These are phyloP conservation scores for Cadophora gregata DNA, from an alignment of 2,329 filamentous ascomycete species.

Conservation along the genomic window DNA sequence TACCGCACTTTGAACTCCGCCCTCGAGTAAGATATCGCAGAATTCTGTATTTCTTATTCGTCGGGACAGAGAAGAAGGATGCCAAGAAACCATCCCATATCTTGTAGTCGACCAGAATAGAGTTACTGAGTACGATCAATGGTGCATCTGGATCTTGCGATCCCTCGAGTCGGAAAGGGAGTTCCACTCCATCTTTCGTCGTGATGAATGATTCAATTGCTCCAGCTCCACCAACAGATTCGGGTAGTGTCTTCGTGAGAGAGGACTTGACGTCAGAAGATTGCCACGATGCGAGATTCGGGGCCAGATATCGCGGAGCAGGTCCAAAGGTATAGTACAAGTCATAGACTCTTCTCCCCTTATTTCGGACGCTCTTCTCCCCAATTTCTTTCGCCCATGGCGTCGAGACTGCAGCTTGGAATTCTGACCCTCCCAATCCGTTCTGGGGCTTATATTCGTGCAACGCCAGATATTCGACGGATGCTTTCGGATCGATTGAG, in stretches of 20 bases:
- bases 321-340: conserved; percentile 84
- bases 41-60: conserved; percentile 63
- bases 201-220: conserved; percentile 72
- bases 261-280: conserved; percentile 53
- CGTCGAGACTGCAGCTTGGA: conserved; percentile 67
- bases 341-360: conserved; percentile 66
- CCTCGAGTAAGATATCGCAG: conserved; percentile 81
- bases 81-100: conserved; percentile 81
- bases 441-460: conserved; percentile 76
- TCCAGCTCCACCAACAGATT: conserved; percentile 52
- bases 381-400: conserved; percentile 65
- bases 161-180: conserved; percentile 80
- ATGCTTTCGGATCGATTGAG: conserved; percentile 61
- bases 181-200: conserved; percentile 68
- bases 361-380: conserved; percentile 61
- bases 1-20: conserved; percentile 32
- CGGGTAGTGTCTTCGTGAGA: conserved; percentile 41
- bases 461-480: conserved; percentile 66
- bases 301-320: conserved; percentile 69
- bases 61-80: conserved; percentile 37
- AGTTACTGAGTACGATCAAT: conserved; percentile 78
- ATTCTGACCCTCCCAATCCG: conserved; percentile 68
- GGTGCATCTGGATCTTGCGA: conserved; percentile 70
- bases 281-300: conserved; percentile 45
- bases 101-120: conserved; percentile 74